These are phyloP conservation scores for Podaxis sp. DNA, from an alignment of 768 basidiomycete species.

Conservation along the genomic window DNA sequence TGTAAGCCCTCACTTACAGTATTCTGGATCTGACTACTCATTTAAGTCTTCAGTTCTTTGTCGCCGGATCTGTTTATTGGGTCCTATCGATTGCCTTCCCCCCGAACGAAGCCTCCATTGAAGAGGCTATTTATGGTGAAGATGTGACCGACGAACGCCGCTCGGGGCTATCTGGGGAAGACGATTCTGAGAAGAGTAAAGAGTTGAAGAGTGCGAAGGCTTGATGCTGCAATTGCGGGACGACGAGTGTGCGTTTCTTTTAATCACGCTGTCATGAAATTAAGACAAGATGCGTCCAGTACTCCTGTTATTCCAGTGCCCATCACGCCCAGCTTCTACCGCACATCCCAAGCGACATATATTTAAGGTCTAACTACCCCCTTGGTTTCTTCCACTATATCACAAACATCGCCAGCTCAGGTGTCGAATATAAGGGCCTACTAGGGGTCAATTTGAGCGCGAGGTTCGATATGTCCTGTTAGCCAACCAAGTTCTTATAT, in stretches of 20 bases:
- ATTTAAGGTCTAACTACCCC: no score
- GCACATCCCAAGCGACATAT: no score
- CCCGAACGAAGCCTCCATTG: conserved; percentile 41
- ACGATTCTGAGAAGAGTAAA: neutral
- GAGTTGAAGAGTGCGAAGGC: neutral
- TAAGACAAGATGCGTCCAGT: no score
- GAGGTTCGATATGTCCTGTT: no score
- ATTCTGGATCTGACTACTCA: neutral
- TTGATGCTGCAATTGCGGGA: neutral
- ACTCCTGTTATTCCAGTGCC: no score
- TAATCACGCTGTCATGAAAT: neutral
- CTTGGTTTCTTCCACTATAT: no score
- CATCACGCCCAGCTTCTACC: no score
- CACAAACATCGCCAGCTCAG: no score
- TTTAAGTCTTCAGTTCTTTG: conserved; percentile 34
- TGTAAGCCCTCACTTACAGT: conserved; percentile 38
- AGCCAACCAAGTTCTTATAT: no score
- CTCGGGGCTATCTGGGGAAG: neutral
- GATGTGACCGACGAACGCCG: conserved; percentile 14
- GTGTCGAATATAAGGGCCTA: no score
- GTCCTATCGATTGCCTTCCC: conserved; percentile 39
- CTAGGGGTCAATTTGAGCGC: no score
- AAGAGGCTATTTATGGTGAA: conserved; percentile 31
- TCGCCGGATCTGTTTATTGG: conserved; percentile 35
- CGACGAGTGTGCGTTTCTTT: no score